A percentile compares a stretch with the other conserved stretches of the same genome.
Evolutionary conservation across 768 basidiomycete genomes (phyloP).

Genomic region (Rhodotorula paludigena): DNA sequence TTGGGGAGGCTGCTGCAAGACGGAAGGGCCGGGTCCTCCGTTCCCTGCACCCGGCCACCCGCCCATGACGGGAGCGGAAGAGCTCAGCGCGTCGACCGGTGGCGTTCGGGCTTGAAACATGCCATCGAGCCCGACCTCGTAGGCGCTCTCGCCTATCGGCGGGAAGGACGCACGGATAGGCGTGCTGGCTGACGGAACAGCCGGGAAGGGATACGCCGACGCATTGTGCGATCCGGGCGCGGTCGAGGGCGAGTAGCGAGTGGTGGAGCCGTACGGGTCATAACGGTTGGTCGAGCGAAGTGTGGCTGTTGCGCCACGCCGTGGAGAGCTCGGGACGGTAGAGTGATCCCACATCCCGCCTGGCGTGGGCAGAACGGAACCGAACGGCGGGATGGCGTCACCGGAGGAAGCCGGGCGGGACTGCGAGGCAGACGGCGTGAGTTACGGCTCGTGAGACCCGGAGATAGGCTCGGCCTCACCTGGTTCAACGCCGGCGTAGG

Average conservation of each 20-base stretch:
- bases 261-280: conserved; percentile 26
- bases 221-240: neutral
- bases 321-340: conserved; percentile 9
- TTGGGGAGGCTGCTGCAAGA: neutral
- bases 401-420: neutral
- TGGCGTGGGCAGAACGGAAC: conserved; percentile 4
- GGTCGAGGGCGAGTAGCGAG: conserved; percentile 22
- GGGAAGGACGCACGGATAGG: neutral
- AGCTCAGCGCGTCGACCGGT: neutral
- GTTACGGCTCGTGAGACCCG: fast-evolving
- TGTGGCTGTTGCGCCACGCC: conserved; percentile 7
- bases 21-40: neutral
- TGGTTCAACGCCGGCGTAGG: conserved; percentile 8
- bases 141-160: neutral
- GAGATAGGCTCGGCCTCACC: neutral
- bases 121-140: neutral
- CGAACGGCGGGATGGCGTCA: conserved; percentile 1
- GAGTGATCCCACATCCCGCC: neutral
- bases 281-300: conserved; percentile 23
- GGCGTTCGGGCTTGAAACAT: neutral
- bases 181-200: neutral
- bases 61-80: neutral
- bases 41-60: neutral
- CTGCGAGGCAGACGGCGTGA: neutral
- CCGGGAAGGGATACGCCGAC: conserved; percentile 14